Conservation (phyloP, 1,284 basidiomycete species). For the Sporisorium reilianum region DNA sequence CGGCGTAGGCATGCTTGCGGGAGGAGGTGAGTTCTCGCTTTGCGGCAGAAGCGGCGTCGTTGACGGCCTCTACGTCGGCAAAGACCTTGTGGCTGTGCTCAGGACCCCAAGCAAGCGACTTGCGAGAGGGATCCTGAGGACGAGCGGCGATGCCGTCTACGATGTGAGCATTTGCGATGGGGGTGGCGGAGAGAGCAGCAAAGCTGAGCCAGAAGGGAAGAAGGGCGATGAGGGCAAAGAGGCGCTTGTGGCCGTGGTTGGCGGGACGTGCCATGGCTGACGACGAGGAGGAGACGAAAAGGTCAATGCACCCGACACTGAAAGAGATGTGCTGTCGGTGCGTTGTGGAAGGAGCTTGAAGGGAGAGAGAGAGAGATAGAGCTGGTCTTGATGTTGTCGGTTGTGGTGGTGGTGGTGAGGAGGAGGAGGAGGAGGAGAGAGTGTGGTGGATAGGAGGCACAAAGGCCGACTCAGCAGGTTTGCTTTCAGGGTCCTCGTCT, state of each 20-base stretch:
- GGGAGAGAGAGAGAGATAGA: background rate
- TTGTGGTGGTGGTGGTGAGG: background rate
- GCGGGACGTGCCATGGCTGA: slow-evolving; percentile 28
- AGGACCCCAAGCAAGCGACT: slow-evolving; percentile 58
- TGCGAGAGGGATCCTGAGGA: slow-evolving; percentile 47
- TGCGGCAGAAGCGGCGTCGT: slow-evolving; percentile 19
- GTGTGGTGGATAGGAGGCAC: background rate
- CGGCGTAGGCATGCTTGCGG: slow-evolving; percentile 44
- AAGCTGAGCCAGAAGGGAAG: slow-evolving; percentile 52
- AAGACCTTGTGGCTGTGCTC: slow-evolving; percentile 53
- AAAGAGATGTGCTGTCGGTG: background rate
- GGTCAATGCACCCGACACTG: background rate
- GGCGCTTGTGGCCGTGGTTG: slow-evolving; percentile 38
- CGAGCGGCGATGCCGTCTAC: slow-evolving; percentile 18
- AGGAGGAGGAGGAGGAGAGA: background rate
- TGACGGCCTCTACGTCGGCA: slow-evolving; percentile 29
- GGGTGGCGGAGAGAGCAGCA: slow-evolving; percentile 20
- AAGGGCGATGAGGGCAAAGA: slow-evolving; percentile 48
- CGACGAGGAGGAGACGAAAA: background rate
- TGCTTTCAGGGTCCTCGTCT: slow-evolving; percentile 13
- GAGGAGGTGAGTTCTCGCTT: slow-evolving; percentile 25
- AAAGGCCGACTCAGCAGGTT: background rate
- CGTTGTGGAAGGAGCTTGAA: background rate
- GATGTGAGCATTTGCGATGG: slow-evolving; percentile 23
- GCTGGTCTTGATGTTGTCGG: background rate